These are phyloP conservation scores for Pythium myriotylum DNA, from an alignment of 352 stramenopile species.

Conservation along the genomic window DNA sequence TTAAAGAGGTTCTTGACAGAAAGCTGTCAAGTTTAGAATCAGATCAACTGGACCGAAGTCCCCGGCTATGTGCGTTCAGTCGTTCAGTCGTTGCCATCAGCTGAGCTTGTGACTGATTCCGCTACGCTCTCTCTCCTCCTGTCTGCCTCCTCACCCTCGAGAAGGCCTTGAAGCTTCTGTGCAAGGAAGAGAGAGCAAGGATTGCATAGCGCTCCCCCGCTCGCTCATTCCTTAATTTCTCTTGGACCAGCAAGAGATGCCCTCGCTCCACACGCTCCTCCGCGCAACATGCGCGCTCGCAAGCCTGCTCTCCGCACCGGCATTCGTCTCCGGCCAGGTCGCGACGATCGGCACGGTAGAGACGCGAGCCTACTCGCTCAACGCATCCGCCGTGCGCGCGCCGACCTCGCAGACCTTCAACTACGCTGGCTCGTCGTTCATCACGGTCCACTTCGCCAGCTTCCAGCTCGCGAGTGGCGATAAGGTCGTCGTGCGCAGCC, in stretches of 20 bases:
- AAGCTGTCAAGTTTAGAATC: constrained; percentile 8
- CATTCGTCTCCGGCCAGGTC: constrained; percentile 1
- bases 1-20: constrained; percentile 9
- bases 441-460: constrained; percentile 30
- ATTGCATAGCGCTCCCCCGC: not conserved
- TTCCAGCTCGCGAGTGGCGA: constrained; percentile 28
- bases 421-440: constrained; percentile 19
- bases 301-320: not conserved
- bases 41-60: constrained; percentile 11
- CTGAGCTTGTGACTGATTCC: not conserved
- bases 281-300: constrained; percentile 7
- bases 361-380: constrained; percentile 3
- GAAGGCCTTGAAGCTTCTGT: not conserved
- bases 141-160: not conserved
- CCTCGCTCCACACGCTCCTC: not conserved
- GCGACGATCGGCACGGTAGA: constrained; percentile 18
- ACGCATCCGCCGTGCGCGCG: constrained; percentile 8
- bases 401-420: constrained; percentile 11
- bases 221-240: constrained; percentile 3
- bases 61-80: not conserved
- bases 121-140: not conserved
- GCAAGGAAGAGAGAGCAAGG: not conserved
- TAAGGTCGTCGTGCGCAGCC: constrained; percentile 24
- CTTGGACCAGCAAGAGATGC: not conserved
- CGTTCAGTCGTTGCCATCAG: constrained; percentile 1